Base-by-base conservation (phyloP, 2,329 filamentous ascomycete species). In the Xylariaceae sp. region DNA sequence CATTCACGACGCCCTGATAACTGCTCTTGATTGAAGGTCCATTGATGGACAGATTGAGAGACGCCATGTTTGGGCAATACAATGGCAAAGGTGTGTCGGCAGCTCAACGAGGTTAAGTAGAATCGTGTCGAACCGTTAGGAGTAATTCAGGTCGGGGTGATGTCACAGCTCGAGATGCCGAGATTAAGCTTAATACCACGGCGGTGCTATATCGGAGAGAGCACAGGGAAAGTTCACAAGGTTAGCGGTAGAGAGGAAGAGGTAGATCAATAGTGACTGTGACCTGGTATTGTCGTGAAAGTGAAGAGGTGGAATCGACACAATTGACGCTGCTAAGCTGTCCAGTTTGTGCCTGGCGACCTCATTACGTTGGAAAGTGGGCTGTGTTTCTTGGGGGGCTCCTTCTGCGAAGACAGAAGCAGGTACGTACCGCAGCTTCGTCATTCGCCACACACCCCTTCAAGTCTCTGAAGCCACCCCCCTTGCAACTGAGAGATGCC, bases 1-100 rank as follows among this genome's bases (percentile, higher is more conserved):
- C 72, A 54, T 76, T 79, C 55, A 81, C 65, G 47, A 81, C 76
- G 38, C 70, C 72, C 55, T 73, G 71, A 62, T 81, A 89, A 74
- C 84, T 88, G 69, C 83, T 89, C 69, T 85, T 87, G 57, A 97
- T 96, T 45, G 82, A 89, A 50, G 84, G 81, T 11, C 86, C 86
- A 64, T 89, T 87, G 61, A 79, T 80, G 49, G 87, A 90, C 41
- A 88, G 74, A 59, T 90, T 90, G 53, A 90, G 73, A 45, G 87
- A 86, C 47, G 87, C 83, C 87, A 93, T 93, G 34, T 48, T n/a
- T 50, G 34, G 39, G 39, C 40, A 33, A 37, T 26, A 13, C 18
- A 17, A 17, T 19, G 13, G 17, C 19, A 6, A 4, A 35, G 18
- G 8, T 19, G 15, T 19, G 16, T 19, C 33, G 33, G 33, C 9